Percentiles rank a stretch among this genome's conserved stretches.
Evolutionary conservation across 352 stramenopile genomes (phyloP).

Genomic region (Pythium coloratum): DNA sequence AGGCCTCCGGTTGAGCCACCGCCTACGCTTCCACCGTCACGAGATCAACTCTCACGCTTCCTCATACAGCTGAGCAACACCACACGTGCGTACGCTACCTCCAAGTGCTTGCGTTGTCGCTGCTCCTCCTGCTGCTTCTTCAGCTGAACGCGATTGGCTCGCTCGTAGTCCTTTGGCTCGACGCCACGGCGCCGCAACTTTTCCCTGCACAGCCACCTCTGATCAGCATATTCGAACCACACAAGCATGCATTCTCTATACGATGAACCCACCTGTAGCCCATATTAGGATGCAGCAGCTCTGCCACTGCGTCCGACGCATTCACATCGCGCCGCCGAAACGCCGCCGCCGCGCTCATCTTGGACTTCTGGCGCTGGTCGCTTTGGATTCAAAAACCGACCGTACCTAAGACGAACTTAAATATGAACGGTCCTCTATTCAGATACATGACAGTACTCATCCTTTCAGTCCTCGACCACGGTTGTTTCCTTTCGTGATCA

Average conservation of each 20-base stretch:
- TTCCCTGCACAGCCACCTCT: constrained; percentile 34
- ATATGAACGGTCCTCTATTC: not conserved
- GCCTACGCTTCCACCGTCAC: constrained; percentile 28
- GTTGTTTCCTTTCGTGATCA: constrained; percentile 31
- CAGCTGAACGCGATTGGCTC: constrained; percentile 60
- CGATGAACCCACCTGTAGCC: constrained; percentile 39
- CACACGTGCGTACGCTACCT: not conserved
- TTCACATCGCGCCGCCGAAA: constrained; percentile 67
- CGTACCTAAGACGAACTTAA: constrained; percentile 12
- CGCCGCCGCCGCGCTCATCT: constrained; percentile 44
- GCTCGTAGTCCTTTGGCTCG: constrained; percentile 59
- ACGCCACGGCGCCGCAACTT: constrained; percentile 56
- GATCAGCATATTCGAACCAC: not conserved
- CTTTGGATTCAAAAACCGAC: constrained; percentile 8
- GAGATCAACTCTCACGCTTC: not conserved
- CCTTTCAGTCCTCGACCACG: not conserved
- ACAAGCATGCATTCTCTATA: not conserved
- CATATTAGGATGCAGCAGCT: constrained; percentile 62
- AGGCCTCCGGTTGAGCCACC: constrained; percentile 37
- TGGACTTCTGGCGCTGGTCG: not conserved
- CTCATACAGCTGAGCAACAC: no score
- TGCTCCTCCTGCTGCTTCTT: constrained; percentile 66
- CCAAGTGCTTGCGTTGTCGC: constrained; percentile 42
- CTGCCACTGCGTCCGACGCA: constrained; percentile 64
- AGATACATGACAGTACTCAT: not conserved